Evolutionary conservation across 2,329 filamentous ascomycete species (phyloP).

Genomic region (Fusarium lateritium): DNA sequence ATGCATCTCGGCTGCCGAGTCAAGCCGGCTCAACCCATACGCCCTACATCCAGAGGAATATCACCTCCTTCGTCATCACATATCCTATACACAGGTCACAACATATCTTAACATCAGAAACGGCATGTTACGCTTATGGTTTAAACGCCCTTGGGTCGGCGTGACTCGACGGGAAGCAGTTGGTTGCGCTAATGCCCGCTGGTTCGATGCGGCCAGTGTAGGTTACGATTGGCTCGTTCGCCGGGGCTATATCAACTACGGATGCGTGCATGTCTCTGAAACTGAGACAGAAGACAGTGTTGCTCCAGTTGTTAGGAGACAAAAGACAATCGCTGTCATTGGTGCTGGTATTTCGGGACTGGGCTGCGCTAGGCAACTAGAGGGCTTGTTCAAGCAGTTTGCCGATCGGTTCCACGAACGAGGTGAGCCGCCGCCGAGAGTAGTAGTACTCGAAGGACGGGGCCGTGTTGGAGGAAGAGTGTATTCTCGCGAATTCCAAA

Average conservation of each 20-base stretch:
- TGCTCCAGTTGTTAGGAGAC: conserved; percentile 59
- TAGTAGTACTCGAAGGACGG: conserved; percentile 89
- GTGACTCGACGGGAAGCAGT: conserved; percentile 89
- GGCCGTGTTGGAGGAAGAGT: conserved; percentile 91
- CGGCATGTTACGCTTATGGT: conserved; percentile 91
- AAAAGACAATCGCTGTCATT: conserved; percentile 86
- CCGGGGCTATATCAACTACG: conserved; percentile 96
- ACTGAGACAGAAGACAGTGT: conserved; percentile 61
- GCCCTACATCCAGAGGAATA: conserved; percentile 90
- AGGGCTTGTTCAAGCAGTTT: conserved; percentile 88
- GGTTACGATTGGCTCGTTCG: conserved; percentile 94
- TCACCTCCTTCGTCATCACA: conserved; percentile 80
- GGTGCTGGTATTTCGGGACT: conserved; percentile 96
- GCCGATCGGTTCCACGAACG: conserved; percentile 74
- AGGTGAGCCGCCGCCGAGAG: conserved; percentile 78
- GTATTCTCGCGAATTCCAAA: conserved; percentile 82
- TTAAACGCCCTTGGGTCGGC: conserved; percentile 84
- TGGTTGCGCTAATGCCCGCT: conserved; percentile 89
- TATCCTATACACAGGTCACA: conserved; percentile 91
- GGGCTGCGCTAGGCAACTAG: conserved; percentile 91
- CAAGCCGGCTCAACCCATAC: conserved; percentile 91
- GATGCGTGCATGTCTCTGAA: conserved; percentile 78
- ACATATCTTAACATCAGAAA: conserved; percentile 97
- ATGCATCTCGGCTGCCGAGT: conserved; percentile 90
- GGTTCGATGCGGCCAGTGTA: conserved; percentile 89